Evolutionary conservation across 345 rosid species (phyloP), one percentile per base, ranked within the genome.

Genomic region (Isatis tinctoria): DNA sequence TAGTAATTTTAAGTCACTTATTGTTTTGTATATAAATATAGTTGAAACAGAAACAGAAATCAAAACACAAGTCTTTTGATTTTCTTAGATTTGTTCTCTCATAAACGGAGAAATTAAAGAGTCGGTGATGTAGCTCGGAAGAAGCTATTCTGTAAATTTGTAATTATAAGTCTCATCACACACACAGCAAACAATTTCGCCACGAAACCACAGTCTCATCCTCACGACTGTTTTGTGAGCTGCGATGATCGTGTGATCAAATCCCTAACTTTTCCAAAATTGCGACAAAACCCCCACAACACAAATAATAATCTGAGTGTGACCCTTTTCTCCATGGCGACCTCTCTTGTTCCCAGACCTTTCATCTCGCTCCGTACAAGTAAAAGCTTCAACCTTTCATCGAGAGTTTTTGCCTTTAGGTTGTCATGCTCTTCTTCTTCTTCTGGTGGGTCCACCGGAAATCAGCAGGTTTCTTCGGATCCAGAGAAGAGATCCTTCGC

Each of bases 401-500:
- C 67, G 24, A 77, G 26, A 41, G 9, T 59, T 9, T 20, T 57
- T 47, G 5, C 67, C 33, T 5, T 77, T 2, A 39, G 72, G 40
- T 8, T 65, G 6, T 49, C 61, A 14, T 77, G 76, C 40, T 77
- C 32, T 47, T 58, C 35, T 32, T 11, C 63, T 53, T 56, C 74
- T 33, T 24, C 73, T 17, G 13, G 2, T 60, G 61, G 45, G 53
- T 26, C 74, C 14, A 1, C 64, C 0, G 65, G 51, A 63, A 70
- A 45, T 5, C 74, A 61, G 4, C 43, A 40, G n/a, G 11, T 68
- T 52, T 62, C 84, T 40, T 56, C 83, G 9, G 49, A 43, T 49
- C 26, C 79, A 11, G 91, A 79, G 74, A 84, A 79, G 78, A 85
- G 73, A 60, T 88, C 97, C 3, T 84, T 95, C 33, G 79, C 91